A percentile compares a stretch with the other conserved stretches of the same genome.
These are phyloP conservation scores for Butyriboletus appendiculatus DNA, from an alignment of 1,284 basidiomycete species.

Conservation along the genomic window DNA sequence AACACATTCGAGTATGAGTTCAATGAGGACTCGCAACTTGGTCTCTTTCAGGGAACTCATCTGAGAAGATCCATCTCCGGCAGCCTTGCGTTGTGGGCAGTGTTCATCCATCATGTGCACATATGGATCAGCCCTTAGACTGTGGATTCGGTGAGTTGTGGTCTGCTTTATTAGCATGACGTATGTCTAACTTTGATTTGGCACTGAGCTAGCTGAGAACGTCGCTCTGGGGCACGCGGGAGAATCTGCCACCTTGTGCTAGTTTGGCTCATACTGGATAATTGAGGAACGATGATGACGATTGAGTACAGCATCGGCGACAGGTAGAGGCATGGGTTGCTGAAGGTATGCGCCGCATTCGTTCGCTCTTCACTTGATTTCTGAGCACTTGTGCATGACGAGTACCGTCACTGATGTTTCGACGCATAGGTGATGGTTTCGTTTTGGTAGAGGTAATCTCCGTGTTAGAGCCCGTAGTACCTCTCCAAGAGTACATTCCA, in stretches of 20 bases:
- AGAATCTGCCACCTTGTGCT: conserved; percentile 39
- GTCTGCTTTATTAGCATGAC: conserved; percentile 2
- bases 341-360: conserved; percentile 52
- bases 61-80: conserved; percentile 55
- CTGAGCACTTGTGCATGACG: conserved; percentile 29
- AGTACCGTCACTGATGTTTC: conserved; percentile 81
- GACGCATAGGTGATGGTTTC: conserved; percentile 53
- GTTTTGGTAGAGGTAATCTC: conserved; percentile 16
- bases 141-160: conserved; percentile 68
- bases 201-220: conserved; percentile 87
- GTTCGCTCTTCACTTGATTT: conserved; percentile 8
- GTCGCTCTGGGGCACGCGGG: conserved; percentile 65
- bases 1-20: conserved; percentile 80
- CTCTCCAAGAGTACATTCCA: conserved; percentile 56
- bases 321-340: conserved; percentile 85
- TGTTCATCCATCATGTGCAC: conserved; percentile 11
- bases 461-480: conserved; percentile 62
- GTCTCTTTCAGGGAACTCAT: conserved; percentile 79
- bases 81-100: conserved; percentile 9
- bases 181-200: conserved; percentile 23
- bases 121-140: conserved; percentile 77
- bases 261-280: conserved; percentile 41
- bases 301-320: conserved; percentile 83
- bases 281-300: conserved; percentile 65
- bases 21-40: conserved; percentile 79